A percentile compares a stretch with the other conserved stretches of the same genome.
phyloP scores from a whole-genome alignment of 495 filamentous ascomycete species.

The Penicillium macrosclerotiorum region DNA sequence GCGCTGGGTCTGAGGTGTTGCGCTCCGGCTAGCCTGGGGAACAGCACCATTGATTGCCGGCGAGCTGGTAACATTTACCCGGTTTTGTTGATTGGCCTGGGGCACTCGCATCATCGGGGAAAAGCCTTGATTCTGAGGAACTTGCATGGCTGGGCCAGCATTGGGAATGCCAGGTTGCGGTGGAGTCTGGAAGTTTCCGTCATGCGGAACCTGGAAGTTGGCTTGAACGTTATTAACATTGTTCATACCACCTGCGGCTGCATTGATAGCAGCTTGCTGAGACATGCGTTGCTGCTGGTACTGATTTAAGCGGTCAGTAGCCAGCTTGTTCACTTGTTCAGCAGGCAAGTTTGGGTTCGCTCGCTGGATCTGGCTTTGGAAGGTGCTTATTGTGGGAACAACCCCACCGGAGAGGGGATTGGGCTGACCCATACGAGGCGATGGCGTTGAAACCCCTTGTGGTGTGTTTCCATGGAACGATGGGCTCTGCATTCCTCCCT shows the following conservation, averaged over 20 bases:
- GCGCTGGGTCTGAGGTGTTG: conserved; percentile 50
- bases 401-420: conserved; percentile 53
- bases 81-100: conserved; percentile 50
- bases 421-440: conserved; percentile 51
- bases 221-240: conserved; percentile 33
- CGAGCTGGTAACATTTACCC: conserved; percentile 38
- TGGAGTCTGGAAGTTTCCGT: conserved; percentile 38
- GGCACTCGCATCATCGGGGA: conserved; percentile 72
- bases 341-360: conserved; percentile 54
- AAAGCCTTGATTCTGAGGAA: conserved; percentile 62
- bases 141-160: conserved; percentile 40
- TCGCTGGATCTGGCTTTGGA: conserved; percentile 50
- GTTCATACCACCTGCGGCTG: conserved; percentile 56
- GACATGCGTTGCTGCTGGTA: conserved; percentile 53
- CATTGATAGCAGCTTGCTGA: conserved; percentile 61
- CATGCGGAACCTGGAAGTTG: conserved; percentile 44
- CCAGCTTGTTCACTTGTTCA: conserved; percentile 59
- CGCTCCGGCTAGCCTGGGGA: conserved; percentile 44
- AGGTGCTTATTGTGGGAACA: conserved; percentile 51
- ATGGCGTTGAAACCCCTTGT: conserved; percentile 48
- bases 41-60: conserved; percentile 41
- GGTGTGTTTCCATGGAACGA: conserved; percentile 44
- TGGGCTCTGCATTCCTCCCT: conserved; percentile 49
- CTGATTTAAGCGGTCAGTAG: conserved; percentile 57
- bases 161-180: conserved; percentile 30